Percentiles rank a stretch among this genome's conserved stretches.
Evolutionary conservation across 2,329 filamentous ascomycete genomes (phyloP).

Genomic region (Hymenoscyphus repandus): DNA sequence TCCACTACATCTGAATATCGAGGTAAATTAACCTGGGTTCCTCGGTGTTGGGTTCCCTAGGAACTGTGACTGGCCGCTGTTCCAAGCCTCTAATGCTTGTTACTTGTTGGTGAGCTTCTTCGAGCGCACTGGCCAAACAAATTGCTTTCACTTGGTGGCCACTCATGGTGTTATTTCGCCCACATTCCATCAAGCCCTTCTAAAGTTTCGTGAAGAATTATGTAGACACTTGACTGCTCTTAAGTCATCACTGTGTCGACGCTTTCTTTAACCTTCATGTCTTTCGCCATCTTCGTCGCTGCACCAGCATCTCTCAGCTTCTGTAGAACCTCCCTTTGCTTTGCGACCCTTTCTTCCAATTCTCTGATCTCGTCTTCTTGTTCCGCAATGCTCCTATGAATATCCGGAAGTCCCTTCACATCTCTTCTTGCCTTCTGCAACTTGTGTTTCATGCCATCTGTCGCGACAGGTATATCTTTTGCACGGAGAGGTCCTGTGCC

Average conservation of each 20-base stretch:
- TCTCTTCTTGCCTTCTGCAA: slow-evolving; percentile 71
- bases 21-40: too few species aligned
- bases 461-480: slow-evolving; percentile 76
- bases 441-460: slow-evolving; percentile 75
- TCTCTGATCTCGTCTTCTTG: slow-evolving; percentile 66
- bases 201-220: neutral
- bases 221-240: slow-evolving; percentile 1
- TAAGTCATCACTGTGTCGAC: slow-evolving; percentile 40
- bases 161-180: neutral
- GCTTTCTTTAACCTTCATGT: slow-evolving; percentile 27
- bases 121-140: neutral
- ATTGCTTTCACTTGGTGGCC: neutral
- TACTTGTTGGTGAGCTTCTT: neutral
- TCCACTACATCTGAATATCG: too few species aligned
- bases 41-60: too few species aligned
- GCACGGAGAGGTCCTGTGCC: slow-evolving; percentile 29
- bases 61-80: neutral
- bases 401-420: slow-evolving; percentile 62
- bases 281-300: slow-evolving; percentile 34
- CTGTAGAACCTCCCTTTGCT: slow-evolving; percentile 55
- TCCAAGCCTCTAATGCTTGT: neutral
- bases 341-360: slow-evolving; percentile 57
- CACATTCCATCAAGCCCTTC: neutral
- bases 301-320: slow-evolving; percentile 47
- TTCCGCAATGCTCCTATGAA: slow-evolving; percentile 59